Conservation (phyloP, 1,284 basidiomycete genomes). For the Fistulina hepatica region DNA sequence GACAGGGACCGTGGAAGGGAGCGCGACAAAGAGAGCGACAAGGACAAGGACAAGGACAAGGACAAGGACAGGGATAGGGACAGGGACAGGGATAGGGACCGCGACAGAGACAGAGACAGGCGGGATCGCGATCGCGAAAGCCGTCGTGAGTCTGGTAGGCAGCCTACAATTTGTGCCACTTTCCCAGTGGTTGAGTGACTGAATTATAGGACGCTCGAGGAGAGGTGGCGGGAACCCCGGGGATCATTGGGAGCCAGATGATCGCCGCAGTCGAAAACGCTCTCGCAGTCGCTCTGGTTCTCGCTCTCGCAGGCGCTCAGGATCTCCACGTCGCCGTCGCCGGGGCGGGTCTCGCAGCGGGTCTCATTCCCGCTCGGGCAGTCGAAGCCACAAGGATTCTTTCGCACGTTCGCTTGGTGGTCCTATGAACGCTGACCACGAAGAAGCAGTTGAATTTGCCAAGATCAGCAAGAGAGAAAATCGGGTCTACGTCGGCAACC, state of each 20-base stretch:
- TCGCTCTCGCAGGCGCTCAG: conserved; percentile 35
- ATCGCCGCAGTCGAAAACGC: conserved; percentile 42
- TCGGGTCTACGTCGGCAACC: conserved; percentile 95
- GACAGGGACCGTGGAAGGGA: conserved; percentile 44
- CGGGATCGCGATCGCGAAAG: conserved; percentile 34
- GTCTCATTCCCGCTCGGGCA: conserved; percentile 49
- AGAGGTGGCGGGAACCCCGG: conserved; percentile 33
- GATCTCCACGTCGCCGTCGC: conserved; percentile 50
- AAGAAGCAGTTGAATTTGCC: conserved; percentile 83
- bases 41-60: conserved; percentile 31
- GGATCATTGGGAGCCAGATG: conserved; percentile 75
- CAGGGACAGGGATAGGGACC: conserved; percentile 33
- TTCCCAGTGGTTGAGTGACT: conserved; percentile 2
- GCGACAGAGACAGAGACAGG: conserved; percentile 23
- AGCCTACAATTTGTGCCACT: conserved; percentile 1
- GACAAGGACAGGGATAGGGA: conserved; percentile 16
- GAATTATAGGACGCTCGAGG: conserved; percentile 26
- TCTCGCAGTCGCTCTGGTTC: conserved; percentile 48
- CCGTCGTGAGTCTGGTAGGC: conserved; percentile 46
- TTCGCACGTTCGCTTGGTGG: conserved; percentile 77
- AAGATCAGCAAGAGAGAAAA: conserved; percentile 95
- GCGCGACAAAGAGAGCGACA: conserved; percentile 41
- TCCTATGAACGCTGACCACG: conserved; percentile 83
- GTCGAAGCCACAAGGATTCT: conserved; percentile 41
- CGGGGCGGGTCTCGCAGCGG: conserved; percentile 48